A percentile compares a stretch with the other conserved stretches of the same genome.
These are phyloP conservation scores for Exophiala aquamarina DNA, from an alignment of 2,329 filamentous ascomycete genomes.

Conservation along the genomic window DNA sequence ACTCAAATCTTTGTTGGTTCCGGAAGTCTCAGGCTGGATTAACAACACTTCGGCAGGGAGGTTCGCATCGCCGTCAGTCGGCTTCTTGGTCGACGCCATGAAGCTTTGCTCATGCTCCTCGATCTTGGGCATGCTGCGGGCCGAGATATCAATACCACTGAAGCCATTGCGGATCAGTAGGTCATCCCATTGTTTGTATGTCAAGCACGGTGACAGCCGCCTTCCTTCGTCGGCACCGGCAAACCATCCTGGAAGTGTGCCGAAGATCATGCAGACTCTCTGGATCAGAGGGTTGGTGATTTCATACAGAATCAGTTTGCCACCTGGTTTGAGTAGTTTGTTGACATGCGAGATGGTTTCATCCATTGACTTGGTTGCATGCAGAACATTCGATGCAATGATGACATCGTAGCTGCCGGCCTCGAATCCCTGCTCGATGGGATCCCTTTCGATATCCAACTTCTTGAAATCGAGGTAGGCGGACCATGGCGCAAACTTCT, in stretches of 20 bases:
- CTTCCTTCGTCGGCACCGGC: conserved; percentile 31
- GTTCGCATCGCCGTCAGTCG: neutral
- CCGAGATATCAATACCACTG: conserved; percentile 28
- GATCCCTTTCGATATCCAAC: conserved; percentile 7
- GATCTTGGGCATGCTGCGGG: conserved; percentile 2
- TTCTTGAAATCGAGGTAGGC: conserved; percentile 7
- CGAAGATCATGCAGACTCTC: conserved; percentile 31
- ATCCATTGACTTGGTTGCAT: conserved; percentile 31
- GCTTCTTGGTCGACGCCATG: conserved; percentile 5
- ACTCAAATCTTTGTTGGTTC: neutral
- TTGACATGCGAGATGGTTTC: conserved; percentile 31
- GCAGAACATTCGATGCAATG: conserved; percentile 33
- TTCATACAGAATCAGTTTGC: conserved; percentile 32
- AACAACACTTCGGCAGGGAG: conserved; percentile 4
- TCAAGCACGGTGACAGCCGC: neutral
- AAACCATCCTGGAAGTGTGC: conserved; percentile 42
- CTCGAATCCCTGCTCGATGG: conserved; percentile 10
- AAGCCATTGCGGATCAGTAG: conserved; percentile 27
- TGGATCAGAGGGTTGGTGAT: conserved; percentile 1
- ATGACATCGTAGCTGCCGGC: conserved; percentile 32
- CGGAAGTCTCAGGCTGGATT: neutral
- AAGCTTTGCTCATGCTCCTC: conserved; percentile 4
- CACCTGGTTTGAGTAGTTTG: conserved; percentile 31
- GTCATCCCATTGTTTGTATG: conserved; percentile 27
- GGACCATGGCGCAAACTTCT: conserved; percentile 6